Evolutionary conservation across 2,329 filamentous ascomycete genomes (phyloP), one percentile per base, ranked within the genome.

Genomic region (Diaporthe sp.): DNA sequence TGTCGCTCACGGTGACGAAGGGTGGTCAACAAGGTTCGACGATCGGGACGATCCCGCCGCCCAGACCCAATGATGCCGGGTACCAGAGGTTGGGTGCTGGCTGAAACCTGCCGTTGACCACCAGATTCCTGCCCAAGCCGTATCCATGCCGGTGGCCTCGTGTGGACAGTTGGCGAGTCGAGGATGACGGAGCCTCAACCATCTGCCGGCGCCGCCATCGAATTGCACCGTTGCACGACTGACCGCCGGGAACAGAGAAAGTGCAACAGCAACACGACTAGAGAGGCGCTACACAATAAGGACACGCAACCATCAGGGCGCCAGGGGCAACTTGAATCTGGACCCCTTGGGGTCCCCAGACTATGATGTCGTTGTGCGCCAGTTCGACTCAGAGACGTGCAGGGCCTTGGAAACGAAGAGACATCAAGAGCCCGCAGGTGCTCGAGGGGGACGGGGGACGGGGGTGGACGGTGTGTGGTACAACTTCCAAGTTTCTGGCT

Each of bases 331-430:
- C 5, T 46, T 3, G 28, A 15, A 13, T 28, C 44, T 49, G 44
- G 13, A 25, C 46, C 65, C 44, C 46, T 39, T 28, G 44, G 62
- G 65, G 25, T 25, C 65, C 49, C 49, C 15, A 34, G 49, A 39
- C 34, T 42, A 53, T 69, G 65, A 69, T 53, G 65, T 69, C 65
- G 65, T 42, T 34, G 49, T 69, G 65, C 65, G 34, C 65, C 37
- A 34, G 15, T 13, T 42, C 65, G 65, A 55, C 17, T 69, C 65
- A 69, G 3, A 69, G 31, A 55, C 31, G 22, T 68, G 65, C 62
- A 68, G 62, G 22, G 44, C 62, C 62, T 68, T 51, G 62, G 62
- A 39, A 53, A 42, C 19, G 22, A 34, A 17, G 7, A 28, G 7
- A 44, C 8, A 28, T 31, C 3, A 34, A 34, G 42, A 42, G 39